These are phyloP conservation scores for Tetraselmis chui DNA, from an alignment of 139 green algal species.

Conservation along the genomic window DNA sequence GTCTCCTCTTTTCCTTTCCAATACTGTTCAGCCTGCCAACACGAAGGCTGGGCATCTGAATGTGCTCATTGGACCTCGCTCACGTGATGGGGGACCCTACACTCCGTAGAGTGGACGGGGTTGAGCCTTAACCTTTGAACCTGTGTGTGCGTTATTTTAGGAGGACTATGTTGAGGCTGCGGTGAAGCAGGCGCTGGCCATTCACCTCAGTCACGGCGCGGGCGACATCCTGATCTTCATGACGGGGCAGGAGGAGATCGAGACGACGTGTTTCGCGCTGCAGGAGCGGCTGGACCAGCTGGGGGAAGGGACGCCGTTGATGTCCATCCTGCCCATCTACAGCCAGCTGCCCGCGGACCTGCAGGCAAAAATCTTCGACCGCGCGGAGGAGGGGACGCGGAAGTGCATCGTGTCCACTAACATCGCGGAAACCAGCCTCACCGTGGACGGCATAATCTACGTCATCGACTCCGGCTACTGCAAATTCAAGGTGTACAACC, in stretches of 20 bases:
- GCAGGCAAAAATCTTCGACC: slow-evolving; percentile 96
- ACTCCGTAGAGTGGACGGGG: too few relatives aligned
- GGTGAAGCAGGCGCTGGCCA: slow-evolving; percentile 91
- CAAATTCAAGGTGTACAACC: slow-evolving; percentile 95
- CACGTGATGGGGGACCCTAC: too few relatives aligned
- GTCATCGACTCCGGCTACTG: slow-evolving; percentile 89
- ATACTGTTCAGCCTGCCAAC: too few relatives aligned
- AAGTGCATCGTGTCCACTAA: slow-evolving; percentile 95
- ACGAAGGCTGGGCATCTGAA: too few relatives aligned
- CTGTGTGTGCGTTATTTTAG: too few relatives aligned
- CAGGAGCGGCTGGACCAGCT: slow-evolving; percentile 71
- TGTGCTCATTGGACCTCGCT: too few relatives aligned
- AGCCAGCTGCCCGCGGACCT: slow-evolving; percentile 83
- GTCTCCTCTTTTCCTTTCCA: too few relatives aligned
- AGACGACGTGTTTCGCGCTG: slow-evolving; percentile 83
- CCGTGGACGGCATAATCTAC: slow-evolving; percentile 92
- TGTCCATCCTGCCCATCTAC: slow-evolving; percentile 96
- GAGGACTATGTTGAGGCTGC: slow-evolving; percentile 97
- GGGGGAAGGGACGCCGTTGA: slow-evolving; percentile 52
- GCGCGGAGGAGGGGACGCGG: slow-evolving; percentile 71
- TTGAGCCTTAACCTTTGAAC: too few relatives aligned
- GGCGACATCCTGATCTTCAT: slow-evolving; percentile 99
- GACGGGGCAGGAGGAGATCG: slow-evolving; percentile 96
- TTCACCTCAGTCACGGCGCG: slow-evolving; percentile 81
- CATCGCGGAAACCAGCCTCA: slow-evolving; percentile 95